Evolutionary conservation across 129 eudicot genomes (phyloP).

Genomic region (Tagetes patula): DNA sequence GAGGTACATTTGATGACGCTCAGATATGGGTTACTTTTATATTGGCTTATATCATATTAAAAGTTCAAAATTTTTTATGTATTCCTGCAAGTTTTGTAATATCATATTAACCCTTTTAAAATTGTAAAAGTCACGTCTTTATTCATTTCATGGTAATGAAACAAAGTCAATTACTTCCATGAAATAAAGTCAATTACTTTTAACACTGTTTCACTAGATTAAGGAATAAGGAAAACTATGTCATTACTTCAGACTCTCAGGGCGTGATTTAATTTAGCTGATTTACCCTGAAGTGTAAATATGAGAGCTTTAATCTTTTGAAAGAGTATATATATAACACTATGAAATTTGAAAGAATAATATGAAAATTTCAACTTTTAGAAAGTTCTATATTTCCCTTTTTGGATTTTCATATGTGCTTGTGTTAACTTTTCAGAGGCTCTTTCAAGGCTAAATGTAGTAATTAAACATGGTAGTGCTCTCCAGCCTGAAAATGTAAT

Average conservation of each 20-base stretch:
- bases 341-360: background rate
- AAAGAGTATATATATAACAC: background rate
- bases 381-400: background rate
- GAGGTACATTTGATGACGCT: conserved; percentile 52
- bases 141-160: background rate
- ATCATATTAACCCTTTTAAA: background rate
- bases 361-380: background rate
- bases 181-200: background rate
- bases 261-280: background rate
- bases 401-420: conserved; percentile 6
- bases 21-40: background rate
- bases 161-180: background rate
- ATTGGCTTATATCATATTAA: background rate
- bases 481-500: conserved; percentile 74
- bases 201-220: background rate
- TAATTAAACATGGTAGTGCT: conserved; percentile 78
- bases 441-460: conserved; percentile 93
- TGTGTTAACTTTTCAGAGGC: conserved; percentile 60
- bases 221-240: background rate
- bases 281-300: background rate
- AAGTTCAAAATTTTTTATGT: background rate
- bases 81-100: background rate
- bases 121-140: background rate
- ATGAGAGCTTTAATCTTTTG: background rate
- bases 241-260: background rate